Evolutionary conservation across 2,329 filamentous ascomycete species (phyloP).

Genomic region (Dactylonectria estremocensis): DNA sequence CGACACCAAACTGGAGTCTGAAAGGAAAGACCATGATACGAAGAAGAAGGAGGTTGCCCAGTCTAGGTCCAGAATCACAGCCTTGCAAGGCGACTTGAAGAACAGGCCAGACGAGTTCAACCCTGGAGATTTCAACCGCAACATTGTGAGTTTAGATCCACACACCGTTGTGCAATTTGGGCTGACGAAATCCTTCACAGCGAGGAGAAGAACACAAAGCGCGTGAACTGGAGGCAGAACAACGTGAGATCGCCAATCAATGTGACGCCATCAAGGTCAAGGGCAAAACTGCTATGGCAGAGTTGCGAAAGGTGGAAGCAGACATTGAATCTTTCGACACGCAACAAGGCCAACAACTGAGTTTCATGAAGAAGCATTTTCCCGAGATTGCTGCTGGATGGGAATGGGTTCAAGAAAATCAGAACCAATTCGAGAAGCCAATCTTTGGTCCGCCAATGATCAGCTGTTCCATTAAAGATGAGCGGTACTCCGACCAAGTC

Average conservation of each 20-base stretch:
- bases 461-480: conserved; percentile 83
- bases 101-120: conserved; percentile 79
- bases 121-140: conserved; percentile 77
- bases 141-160: conserved; percentile 71
- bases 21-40: conserved; percentile 63
- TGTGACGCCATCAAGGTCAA: conserved; percentile 59
- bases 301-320: conserved; percentile 57
- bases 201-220: conserved; percentile 72
- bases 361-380: conserved; percentile 73
- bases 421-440: conserved; percentile 77
- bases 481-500: conserved; percentile 72
- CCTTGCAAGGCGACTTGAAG: conserved; percentile 74
- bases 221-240: conserved; percentile 66
- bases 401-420: conserved; percentile 86
- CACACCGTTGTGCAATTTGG: neutral
- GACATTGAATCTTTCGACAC: conserved; percentile 77
- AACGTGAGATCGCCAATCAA: conserved; percentile 56
- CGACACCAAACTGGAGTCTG: conserved; percentile 63
- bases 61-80: conserved; percentile 71
- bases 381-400: conserved; percentile 79
- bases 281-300: conserved; percentile 58
- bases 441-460: conserved; percentile 88
- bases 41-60: conserved; percentile 67
- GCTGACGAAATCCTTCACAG: conserved; percentile 57
- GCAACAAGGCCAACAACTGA: conserved; percentile 80